These are phyloP conservation scores for Calonectria ilicicola DNA, from an alignment of 2,329 filamentous ascomycete species.

Conservation along the genomic window DNA sequence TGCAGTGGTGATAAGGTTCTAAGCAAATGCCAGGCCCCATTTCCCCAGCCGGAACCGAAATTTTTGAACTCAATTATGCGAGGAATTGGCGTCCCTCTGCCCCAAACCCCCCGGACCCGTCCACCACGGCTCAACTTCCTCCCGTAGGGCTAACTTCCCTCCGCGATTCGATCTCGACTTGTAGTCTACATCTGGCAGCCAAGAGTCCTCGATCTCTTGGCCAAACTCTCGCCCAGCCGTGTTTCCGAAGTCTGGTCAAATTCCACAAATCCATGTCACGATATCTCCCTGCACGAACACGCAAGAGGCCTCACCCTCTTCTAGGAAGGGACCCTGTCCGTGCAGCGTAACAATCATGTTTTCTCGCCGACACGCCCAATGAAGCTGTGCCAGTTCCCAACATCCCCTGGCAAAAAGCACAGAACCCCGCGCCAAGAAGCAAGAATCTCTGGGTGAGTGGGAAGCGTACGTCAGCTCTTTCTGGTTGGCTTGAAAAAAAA, in stretches of 20 bases:
- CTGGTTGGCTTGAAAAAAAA: neutral
- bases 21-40: neutral
- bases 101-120: neutral
- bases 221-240: neutral
- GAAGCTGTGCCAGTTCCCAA: constrained; percentile 19
- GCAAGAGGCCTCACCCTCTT: constrained; percentile 16
- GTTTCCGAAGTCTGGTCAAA: neutral
- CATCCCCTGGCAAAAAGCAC: neutral
- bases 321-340: neutral
- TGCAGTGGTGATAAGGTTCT: constrained; percentile 17
- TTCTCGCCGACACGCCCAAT: constrained; percentile 11
- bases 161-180: neutral
- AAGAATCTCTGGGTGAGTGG: neutral
- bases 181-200: neutral
- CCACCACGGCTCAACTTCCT: neutral
- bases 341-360: neutral
- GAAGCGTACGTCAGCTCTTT: constrained; percentile 8
- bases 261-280: neutral
- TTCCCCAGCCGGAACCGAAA: neutral
- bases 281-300: neutral
- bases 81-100: neutral
- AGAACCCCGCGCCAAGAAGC: neutral
- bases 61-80: neutral
- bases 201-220: neutral
- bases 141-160: neutral